Conservation (phyloP, 805 yeast species). For the Candida morakotiae region DNA sequence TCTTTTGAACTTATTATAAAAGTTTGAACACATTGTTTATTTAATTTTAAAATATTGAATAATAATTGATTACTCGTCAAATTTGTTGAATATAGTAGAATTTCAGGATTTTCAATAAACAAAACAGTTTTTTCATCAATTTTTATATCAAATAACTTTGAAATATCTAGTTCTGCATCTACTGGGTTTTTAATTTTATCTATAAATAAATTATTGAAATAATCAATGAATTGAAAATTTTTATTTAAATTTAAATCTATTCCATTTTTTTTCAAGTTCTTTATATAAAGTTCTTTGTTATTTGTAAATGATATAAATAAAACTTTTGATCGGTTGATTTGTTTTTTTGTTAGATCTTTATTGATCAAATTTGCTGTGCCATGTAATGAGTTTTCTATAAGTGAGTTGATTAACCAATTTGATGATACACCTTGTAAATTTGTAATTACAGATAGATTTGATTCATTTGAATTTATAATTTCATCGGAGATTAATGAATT, state of each 20-base stretch:
- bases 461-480: conserved; percentile 12
- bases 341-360: conserved; percentile 19
- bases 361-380: conserved; percentile 45
- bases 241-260: conserved; percentile 21
- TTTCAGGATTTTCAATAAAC: conserved; percentile 45
- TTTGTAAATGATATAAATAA: conserved; percentile 33
- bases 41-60: conserved; percentile 28
- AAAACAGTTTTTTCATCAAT: conserved; percentile 20
- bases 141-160: conserved; percentile 7
- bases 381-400: conserved; percentile 47
- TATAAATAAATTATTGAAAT: conserved; percentile 43
- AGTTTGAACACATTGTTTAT: conserved; percentile 26
- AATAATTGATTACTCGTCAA: conserved; percentile 32
- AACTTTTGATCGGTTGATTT: conserved; percentile 23
- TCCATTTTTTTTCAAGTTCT: conserved; percentile 37
- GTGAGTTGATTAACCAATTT: conserved; percentile 55
- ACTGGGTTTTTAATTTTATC: conserved; percentile 21
- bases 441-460: conserved; percentile 24
- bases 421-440: conserved; percentile 53
- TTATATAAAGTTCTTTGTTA: conserved; percentile 28
- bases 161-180: conserved; percentile 14
- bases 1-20: conserved; percentile 37
- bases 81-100: conserved; percentile 41
- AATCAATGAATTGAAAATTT: conserved; percentile 40
- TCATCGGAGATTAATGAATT: conserved; percentile 38